Conservation (phyloP, 23 red algal species). For the Gracilaria vermiculophylla region DNA sequence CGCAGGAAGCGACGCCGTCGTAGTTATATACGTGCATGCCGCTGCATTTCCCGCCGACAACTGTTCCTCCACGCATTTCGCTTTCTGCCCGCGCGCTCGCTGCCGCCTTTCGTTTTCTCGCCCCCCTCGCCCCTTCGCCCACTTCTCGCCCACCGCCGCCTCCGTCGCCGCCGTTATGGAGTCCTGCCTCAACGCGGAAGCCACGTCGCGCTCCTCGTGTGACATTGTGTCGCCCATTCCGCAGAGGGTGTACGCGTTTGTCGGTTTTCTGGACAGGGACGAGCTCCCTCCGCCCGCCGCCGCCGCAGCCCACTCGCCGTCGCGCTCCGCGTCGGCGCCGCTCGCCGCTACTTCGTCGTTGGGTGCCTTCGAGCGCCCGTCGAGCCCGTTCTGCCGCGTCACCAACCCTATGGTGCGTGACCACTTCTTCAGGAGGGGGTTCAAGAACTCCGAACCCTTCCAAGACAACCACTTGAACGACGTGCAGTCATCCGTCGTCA, state of each 20-base stretch:
- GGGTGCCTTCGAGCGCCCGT: slow-evolving; percentile 5
- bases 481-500: background rate
- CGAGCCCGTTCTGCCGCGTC: slow-evolving; percentile 26
- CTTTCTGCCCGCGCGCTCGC: no score
- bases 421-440: slow-evolving; percentile 22
- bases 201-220: background rate
- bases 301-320: background rate
- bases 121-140: background rate
- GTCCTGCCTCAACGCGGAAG: background rate
- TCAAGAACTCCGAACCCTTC: background rate
- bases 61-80: no score
- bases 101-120: no score
- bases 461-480: background rate
- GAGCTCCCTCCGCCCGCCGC: background rate
- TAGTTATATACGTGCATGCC: no score
- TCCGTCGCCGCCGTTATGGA: background rate
- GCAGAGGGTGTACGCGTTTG: slow-evolving; percentile 1
- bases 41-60: no score
- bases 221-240: slow-evolving; percentile 25
- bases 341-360: background rate
- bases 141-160: background rate
- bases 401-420: slow-evolving; percentile 43
- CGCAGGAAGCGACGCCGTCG: no score
- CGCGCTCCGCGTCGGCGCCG: background rate
- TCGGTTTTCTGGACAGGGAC: slow-evolving; percentile 10